Conservation (phyloP, 805 yeast genomes). For the Kuraishia cidri region DNA sequence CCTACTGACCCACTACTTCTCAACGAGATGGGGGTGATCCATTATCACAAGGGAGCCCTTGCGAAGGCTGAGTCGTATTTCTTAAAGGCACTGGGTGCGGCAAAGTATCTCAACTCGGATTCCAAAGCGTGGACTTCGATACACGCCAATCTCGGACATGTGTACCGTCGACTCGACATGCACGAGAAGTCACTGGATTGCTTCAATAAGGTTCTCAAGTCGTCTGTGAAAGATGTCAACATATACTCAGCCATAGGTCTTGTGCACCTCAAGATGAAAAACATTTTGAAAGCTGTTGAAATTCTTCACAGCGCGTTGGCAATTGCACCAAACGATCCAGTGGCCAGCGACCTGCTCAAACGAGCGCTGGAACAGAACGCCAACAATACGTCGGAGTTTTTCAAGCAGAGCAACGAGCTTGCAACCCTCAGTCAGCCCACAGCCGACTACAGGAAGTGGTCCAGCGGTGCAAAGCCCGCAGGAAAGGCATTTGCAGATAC, state of each 20-base stretch:
- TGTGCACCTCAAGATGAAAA: slow-evolving; percentile 63
- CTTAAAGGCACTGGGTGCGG: slow-evolving; percentile 61
- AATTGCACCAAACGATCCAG: slow-evolving; percentile 69
- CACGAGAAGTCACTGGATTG: slow-evolving; percentile 62
- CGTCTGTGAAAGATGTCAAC: slow-evolving; percentile 61
- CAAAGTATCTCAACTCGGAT: slow-evolving; percentile 68
- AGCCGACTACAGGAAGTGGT: slow-evolving; percentile 10
- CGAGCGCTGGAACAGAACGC: slow-evolving; percentile 60
- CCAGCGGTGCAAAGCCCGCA: too few species aligned
- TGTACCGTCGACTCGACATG: slow-evolving; percentile 59
- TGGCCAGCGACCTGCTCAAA: slow-evolving; percentile 72
- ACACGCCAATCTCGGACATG: slow-evolving; percentile 83
- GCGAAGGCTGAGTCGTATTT: slow-evolving; percentile 63
- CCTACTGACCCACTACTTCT: slow-evolving; percentile 79
- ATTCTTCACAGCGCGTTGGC: slow-evolving; percentile 76
- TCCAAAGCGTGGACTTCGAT: slow-evolving; percentile 80
- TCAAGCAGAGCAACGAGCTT: slow-evolving; percentile 14
- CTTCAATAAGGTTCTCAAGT: slow-evolving; percentile 66
- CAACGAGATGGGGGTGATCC: slow-evolving; percentile 90
- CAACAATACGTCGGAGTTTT: slow-evolving; percentile 11
- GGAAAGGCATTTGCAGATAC: not conserved
- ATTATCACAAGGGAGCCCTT: slow-evolving; percentile 66
- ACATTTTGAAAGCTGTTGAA: slow-evolving; percentile 59
- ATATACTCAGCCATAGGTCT: slow-evolving; percentile 80
- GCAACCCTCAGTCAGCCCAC: slow-evolving; percentile 18